A percentile compares a stretch with the other conserved stretches of the same genome.
phyloP scores from a whole-genome alignment of 352 stramenopile species.

The Phytophthora sp. region DNA sequence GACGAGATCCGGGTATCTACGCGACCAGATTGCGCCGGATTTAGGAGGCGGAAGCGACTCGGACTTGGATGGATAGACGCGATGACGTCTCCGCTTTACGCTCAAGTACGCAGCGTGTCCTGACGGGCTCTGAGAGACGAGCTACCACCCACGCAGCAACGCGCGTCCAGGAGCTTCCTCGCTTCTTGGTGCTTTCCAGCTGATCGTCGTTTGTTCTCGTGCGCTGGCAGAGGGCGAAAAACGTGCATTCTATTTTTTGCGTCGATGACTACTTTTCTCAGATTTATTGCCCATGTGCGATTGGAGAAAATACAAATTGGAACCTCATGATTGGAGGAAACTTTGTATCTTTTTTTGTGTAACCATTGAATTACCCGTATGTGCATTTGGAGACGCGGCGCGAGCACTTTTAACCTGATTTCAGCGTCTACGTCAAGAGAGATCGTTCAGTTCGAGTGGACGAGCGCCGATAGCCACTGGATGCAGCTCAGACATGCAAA shows the following conservation, averaged over 20 bases:
- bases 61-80: neutral
- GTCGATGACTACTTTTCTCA: conserved; percentile 21
- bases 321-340: conserved; percentile 5
- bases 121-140: conserved; percentile 18
- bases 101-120: neutral
- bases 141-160: conserved; percentile 23
- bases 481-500: neutral
- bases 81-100: conserved; percentile 6
- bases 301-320: conserved; percentile 8
- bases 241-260: conserved; percentile 14
- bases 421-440: conserved; percentile 12
- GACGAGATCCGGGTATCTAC: conserved; percentile 12
- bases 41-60: neutral
- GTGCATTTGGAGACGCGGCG: conserved; percentile 2
- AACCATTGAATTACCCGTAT: conserved; percentile 11
- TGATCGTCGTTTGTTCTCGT: conserved; percentile 50
- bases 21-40: conserved; percentile 15
- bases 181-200: conserved; percentile 19
- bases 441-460: conserved; percentile 8
- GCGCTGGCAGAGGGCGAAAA: conserved; percentile 17
- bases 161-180: conserved; percentile 21
- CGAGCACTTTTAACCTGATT: conserved; percentile 33
- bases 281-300: conserved; percentile 8
- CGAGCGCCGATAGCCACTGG: neutral
- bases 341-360: neutral